These are phyloP conservation scores for Monascus ruber DNA, from an alignment of 2,329 filamentous ascomycete genomes.

Conservation along the genomic window DNA sequence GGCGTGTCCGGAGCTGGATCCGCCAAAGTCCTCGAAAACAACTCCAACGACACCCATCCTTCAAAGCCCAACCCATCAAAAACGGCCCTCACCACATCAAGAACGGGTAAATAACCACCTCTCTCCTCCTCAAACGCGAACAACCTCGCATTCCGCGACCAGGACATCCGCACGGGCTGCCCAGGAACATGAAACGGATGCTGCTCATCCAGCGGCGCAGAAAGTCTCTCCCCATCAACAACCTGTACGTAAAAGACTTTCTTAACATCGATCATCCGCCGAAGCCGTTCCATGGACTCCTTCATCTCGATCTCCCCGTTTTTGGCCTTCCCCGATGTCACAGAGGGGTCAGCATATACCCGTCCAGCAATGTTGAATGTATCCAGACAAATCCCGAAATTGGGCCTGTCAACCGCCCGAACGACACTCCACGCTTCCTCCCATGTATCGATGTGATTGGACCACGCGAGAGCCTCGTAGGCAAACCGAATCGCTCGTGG, in stretches of 20 bases:
- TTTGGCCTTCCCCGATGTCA: constrained; percentile 38
- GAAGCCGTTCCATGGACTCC: constrained; percentile 44
- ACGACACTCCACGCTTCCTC: constrained; percentile 61
- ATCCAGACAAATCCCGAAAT: constrained; percentile 68
- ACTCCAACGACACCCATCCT: constrained; percentile 61
- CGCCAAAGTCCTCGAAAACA: constrained; percentile 53
- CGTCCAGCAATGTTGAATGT: constrained; percentile 66
- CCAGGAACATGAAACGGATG: constrained; percentile 49
- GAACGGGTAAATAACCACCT: constrained; percentile 58
- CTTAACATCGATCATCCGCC: constrained; percentile 44
- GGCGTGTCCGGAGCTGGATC: constrained; percentile 43
- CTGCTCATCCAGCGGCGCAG: constrained; percentile 42
- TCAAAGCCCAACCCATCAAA: constrained; percentile 51
- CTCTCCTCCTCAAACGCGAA: constrained; percentile 53
- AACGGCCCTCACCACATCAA: constrained; percentile 49
- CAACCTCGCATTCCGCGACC: constrained; percentile 62
- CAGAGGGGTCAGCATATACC: constrained; percentile 58
- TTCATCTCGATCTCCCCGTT: constrained; percentile 46
- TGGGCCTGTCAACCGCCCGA: constrained; percentile 50
- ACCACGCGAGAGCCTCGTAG: constrained; percentile 65
- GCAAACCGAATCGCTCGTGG: constrained; percentile 52
- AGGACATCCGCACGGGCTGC: constrained; percentile 60
- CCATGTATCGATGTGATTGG: constrained; percentile 60
- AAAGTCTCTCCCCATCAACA: constrained; percentile 58
- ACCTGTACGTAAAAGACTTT: constrained; percentile 70